Percentiles rank a stretch among this genome's conserved stretches.
These are phyloP conservation scores for Chaetoscypha palmicola DNA, from an alignment of 2,329 filamentous ascomycete species.

Conservation along the genomic window DNA sequence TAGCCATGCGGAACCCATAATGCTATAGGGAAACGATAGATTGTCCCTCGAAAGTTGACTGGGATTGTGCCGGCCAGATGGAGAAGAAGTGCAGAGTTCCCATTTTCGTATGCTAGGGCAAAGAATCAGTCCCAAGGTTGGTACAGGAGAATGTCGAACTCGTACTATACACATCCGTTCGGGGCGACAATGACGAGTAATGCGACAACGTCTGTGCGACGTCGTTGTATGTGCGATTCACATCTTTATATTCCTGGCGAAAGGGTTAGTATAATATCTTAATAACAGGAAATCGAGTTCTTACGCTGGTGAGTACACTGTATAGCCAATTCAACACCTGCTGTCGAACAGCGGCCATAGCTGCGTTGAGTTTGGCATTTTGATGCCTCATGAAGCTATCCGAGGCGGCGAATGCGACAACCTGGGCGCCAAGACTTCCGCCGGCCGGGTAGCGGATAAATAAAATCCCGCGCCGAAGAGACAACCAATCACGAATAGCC, in stretches of 20 bases:
- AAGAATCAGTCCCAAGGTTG: constrained; percentile 25
- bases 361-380: constrained; percentile 15
- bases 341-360: constrained; percentile 63
- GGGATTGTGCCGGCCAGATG: constrained; percentile 83
- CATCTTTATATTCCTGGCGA: constrained; percentile 80
- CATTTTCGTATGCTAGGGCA: constrained; percentile 73
- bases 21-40: constrained; percentile 85
- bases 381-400: constrained; percentile 19
- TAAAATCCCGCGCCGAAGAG: background rate
- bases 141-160: background rate
- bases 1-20: constrained; percentile 93
- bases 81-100: constrained; percentile 76
- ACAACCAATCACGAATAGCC: background rate
- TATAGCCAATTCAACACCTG: constrained; percentile 94
- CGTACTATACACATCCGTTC: constrained; percentile 93
- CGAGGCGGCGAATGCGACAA: constrained; percentile 5
- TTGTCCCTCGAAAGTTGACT: constrained; percentile 81
- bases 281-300: constrained; percentile 17
- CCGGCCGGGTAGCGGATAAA: background rate
- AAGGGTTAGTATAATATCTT: constrained; percentile 9
- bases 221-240: constrained; percentile 88
- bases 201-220: constrained; percentile 74
- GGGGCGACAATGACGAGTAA: constrained; percentile 72
- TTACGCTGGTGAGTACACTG: constrained; percentile 74
- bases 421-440: constrained; percentile 5